Conservation (phyloP, 176 grass and related monocot genomes). For the Oryza brachyantha region DNA sequence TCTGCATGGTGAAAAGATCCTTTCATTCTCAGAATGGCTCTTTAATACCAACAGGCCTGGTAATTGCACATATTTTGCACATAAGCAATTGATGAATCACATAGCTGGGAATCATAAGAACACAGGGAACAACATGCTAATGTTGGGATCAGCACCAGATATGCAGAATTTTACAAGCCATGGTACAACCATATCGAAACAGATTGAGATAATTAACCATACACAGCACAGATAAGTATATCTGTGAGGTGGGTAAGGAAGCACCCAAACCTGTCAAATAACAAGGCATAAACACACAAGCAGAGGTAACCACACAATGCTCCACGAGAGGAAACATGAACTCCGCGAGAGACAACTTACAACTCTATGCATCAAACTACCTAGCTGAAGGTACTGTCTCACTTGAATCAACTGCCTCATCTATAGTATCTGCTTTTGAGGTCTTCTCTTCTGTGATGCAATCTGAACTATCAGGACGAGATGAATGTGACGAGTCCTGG, state of each 20-base stretch:
- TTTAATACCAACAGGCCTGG: not conserved
- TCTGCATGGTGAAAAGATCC: too few relatives aligned
- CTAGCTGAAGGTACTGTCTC: conserved; percentile 52
- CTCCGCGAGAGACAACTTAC: not conserved
- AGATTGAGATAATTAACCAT: not conserved
- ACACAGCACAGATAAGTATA: conserved; percentile 28
- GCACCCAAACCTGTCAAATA: conserved; percentile 5
- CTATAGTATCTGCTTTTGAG: conserved; percentile 41
- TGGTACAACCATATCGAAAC: not conserved
- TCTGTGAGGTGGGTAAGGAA: conserved; percentile 15
- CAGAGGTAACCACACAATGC: not conserved
- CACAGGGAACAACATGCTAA: conserved; percentile 1
- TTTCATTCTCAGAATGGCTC: too few relatives aligned
- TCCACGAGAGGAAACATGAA: not conserved
- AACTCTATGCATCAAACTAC: conserved; percentile 33
- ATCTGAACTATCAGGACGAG: conserved; percentile 30
- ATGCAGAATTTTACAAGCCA: conserved; percentile 33
- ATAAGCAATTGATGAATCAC: not conserved
- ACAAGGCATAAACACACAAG: conserved; percentile 24
- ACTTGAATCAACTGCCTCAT: conserved; percentile 42
- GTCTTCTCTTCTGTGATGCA: conserved; percentile 51
- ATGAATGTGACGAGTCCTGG: conserved; percentile 12
- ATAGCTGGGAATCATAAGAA: not conserved
- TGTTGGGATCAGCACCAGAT: conserved; percentile 7
- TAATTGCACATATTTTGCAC: not conserved